Evolutionary conservation across 768 basidiomycete genomes (phyloP), one percentile per base, ranked within the genome.

Genomic region (Kwoniella sp.): DNA sequence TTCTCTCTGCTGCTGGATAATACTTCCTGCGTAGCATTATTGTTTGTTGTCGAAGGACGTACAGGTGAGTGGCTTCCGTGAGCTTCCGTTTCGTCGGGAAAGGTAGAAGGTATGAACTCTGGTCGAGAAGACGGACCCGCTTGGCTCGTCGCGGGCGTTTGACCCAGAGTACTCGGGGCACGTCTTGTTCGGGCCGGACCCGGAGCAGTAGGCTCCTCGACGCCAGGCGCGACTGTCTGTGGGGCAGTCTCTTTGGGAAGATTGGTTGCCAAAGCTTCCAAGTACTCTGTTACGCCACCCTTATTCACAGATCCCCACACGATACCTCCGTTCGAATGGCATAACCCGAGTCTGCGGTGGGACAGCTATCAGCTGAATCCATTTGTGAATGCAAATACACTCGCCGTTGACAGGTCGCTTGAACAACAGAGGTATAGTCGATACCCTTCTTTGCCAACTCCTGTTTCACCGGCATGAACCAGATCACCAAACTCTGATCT

Each of bases 61-160:
- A 30, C 37, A 46, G 60, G 49, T 19, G 65, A 54, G 15, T 17
- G 48, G 13, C 51, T 48, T 5, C 10, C 22, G 49, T 50, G 21
- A 29, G n/a, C 21, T 25, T 51, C 64, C 2, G 65, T 63, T 27
- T 75, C 73, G 24, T 75, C 71, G 1, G 73, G 73, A 49, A 64
- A 75, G 2, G 73, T 75, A 8, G 73, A 75, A 1, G 73, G 73
- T n/a, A 75, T 53, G 15, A 65, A 58, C 51, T 63, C 65, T 13
- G 57, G 56, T n/a, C 60, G 36, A 5, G 36, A 22, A 19, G 55
- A 64, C 5, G 27, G 9, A 9, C 29, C 56, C 10, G 47, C 13
- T 40, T 64, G 49, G 29, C 26, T 49, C 6, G 27, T 17, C 24
- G 24, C 33, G 5, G 55, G 55, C 8, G 33, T 2, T 15, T 44